phyloP scores from a whole-genome alignment of 1,284 basidiomycete species.

The Ganoderma sp. region DNA sequence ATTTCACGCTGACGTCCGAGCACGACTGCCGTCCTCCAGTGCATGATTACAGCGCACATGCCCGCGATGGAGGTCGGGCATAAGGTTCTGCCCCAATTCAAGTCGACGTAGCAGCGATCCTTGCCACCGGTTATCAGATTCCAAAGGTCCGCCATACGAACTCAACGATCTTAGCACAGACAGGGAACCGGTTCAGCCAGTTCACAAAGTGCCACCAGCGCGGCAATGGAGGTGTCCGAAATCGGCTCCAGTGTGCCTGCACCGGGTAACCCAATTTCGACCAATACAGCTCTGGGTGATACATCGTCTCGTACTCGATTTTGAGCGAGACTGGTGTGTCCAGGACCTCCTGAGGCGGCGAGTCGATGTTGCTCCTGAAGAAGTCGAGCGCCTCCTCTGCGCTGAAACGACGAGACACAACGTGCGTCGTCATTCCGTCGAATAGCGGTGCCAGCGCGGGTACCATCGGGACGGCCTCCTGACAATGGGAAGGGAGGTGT shows the following conservation, averaged over 20 bases:
- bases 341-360: neutral
- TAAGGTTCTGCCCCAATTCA: too few relatives aligned
- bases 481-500: neutral
- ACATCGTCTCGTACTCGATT: neutral
- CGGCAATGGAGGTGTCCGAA: conserved; percentile 4
- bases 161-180: neutral
- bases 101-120: too few relatives aligned
- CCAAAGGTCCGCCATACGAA: neutral
- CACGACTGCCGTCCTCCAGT: too few relatives aligned
- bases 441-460: conserved; percentile 13
- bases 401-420: conserved; percentile 9
- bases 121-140: neutral
- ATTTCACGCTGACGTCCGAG: too few relatives aligned
- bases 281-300: conserved; percentile 16
- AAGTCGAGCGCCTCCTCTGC: conserved; percentile 19
- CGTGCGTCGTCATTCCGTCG: conserved; percentile 19
- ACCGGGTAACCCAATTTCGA: neutral
- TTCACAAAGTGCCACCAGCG: neutral
- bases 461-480: neutral
- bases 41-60: too few relatives aligned
- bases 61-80: too few relatives aligned
- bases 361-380: neutral
- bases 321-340: neutral
- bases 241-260: neutral
- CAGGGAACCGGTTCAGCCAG: neutral